These are phyloP conservation scores for Candida germanica DNA, from an alignment of 805 yeast genomes.

Conservation along the genomic window DNA sequence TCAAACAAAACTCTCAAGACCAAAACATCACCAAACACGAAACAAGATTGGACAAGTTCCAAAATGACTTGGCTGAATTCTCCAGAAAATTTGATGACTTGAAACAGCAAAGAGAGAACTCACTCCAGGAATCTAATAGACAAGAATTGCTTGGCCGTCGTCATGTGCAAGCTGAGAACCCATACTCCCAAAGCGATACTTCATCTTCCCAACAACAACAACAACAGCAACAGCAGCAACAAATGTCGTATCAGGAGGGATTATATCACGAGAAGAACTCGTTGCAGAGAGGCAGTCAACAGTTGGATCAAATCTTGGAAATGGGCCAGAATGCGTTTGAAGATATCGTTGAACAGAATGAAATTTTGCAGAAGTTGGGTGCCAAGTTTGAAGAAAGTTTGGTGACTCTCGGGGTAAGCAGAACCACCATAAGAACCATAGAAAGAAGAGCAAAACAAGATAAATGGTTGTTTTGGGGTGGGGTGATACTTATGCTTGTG, in stretches of 20 bases:
- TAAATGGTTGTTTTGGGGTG: constrained; percentile 80
- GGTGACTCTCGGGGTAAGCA: constrained; percentile 81
- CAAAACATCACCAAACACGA: constrained; percentile 52
- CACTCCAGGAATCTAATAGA: constrained; percentile 43
- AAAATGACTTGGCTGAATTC: constrained; percentile 44
- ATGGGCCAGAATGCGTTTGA: constrained; percentile 85
- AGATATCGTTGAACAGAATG: constrained; percentile 82
- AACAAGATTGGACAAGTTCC: constrained; percentile 55
- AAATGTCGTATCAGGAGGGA: constrained; percentile 54
- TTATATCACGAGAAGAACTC: constrained; percentile 64
- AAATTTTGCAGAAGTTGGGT: constrained; percentile 61
- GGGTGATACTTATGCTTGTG: constrained; percentile 58
- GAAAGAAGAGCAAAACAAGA: constrained; percentile 84
- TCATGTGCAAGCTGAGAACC: constrained; percentile 43
- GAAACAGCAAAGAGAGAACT: constrained; percentile 53
- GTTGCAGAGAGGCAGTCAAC: constrained; percentile 67
- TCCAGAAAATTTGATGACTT: constrained; percentile 51
- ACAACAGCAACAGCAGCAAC: constrained; percentile 23
- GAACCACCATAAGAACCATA: constrained; percentile 74
- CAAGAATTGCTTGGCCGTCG: constrained; percentile 58
- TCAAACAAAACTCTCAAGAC: constrained; percentile 55
- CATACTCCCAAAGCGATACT: constrained; percentile 33
- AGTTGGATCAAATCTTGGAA: constrained; percentile 84
- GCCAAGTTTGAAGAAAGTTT: constrained; percentile 63
- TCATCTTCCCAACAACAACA: constrained; percentile 13